These are phyloP conservation scores for Boletales sp. DNA, from an alignment of 768 basidiomycete genomes.

Conservation along the genomic window DNA sequence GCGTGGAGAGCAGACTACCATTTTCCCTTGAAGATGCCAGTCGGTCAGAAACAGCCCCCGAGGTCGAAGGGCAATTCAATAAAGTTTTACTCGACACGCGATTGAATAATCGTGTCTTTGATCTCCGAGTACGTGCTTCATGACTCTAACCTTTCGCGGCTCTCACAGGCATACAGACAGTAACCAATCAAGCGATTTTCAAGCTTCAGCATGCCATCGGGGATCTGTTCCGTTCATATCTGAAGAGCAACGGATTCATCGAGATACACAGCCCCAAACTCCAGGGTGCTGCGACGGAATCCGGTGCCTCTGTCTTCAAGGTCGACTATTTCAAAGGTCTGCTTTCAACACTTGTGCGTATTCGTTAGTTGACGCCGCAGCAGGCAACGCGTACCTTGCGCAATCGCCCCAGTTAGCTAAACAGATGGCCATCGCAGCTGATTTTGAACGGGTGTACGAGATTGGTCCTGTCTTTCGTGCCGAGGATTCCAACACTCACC, in stretches of 20 bases:
- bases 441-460: conserved; percentile 98
- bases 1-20: conserved; percentile 74
- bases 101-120: conserved; percentile 89
- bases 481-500: conserved; percentile 94
- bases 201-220: conserved; percentile 86
- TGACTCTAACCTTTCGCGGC: not conserved
- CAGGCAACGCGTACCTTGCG: conserved; percentile 88
- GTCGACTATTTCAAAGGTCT: conserved; percentile 93
- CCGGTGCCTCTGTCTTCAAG: conserved; percentile 96
- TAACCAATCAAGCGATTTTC: conserved; percentile 95
- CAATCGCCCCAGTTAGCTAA: conserved; percentile 98
- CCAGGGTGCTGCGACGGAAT: conserved; percentile 95
- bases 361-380: not conserved
- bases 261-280: conserved; percentile 99
- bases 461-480: conserved; percentile 97
- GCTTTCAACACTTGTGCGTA: not conserved
- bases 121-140: conserved; percentile 69
- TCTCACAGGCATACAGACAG: conserved; percentile 53
- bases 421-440: conserved; percentile 98
- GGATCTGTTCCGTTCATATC: conserved; percentile 79
- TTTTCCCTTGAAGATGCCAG: conserved; percentile 93
- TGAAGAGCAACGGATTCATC: conserved; percentile 71
- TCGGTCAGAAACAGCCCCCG: conserved; percentile 72
- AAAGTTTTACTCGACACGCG: conserved; percentile 90
- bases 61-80: conserved; percentile 61